Evolutionary conservation across 2,329 filamentous ascomycete genomes (phyloP).

Genomic region (Epichloe glyceriae): DNA sequence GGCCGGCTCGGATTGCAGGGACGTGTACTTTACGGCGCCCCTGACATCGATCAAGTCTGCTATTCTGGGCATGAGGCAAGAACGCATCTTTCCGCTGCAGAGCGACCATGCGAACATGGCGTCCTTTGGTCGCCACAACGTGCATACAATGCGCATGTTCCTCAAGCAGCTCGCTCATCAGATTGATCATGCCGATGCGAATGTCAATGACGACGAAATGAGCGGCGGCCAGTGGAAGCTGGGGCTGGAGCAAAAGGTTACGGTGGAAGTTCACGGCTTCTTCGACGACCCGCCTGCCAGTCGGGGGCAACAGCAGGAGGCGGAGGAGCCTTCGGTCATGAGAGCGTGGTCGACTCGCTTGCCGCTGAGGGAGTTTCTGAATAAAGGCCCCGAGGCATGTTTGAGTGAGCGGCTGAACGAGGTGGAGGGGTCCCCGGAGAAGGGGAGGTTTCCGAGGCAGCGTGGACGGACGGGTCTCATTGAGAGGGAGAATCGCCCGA

Average conservation of each 20-base stretch:
- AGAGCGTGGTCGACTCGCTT: slow-evolving; percentile 39
- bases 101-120: slow-evolving; percentile 42
- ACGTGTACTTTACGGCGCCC: slow-evolving; percentile 45
- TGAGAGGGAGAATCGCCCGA: slow-evolving; percentile 5
- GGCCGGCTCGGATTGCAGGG: slow-evolving; percentile 13
- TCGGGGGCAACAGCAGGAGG: neutral
- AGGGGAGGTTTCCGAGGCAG: slow-evolving; percentile 16
- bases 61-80: slow-evolving; percentile 36
- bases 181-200: slow-evolving; percentile 21
- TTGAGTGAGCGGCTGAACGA: slow-evolving; percentile 38
- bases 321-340: slow-evolving; percentile 17
- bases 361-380: slow-evolving; percentile 39
- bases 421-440: slow-evolving; percentile 19
- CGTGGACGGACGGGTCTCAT: slow-evolving; percentile 17
- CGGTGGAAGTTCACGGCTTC: slow-evolving; percentile 44
- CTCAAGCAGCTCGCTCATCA: slow-evolving; percentile 21
- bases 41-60: slow-evolving; percentile 44
- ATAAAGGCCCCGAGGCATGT: slow-evolving; percentile 41
- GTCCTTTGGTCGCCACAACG: slow-evolving; percentile 38
- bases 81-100: slow-evolving; percentile 39
- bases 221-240: slow-evolving; percentile 29
- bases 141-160: slow-evolving; percentile 31
- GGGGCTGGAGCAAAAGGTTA: slow-evolving; percentile 37
- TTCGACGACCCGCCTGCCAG: slow-evolving; percentile 34
- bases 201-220: slow-evolving; percentile 11